phyloP scores from a whole-genome alignment of 306 rosid species.

The Pterocarpus santalinus region DNA sequence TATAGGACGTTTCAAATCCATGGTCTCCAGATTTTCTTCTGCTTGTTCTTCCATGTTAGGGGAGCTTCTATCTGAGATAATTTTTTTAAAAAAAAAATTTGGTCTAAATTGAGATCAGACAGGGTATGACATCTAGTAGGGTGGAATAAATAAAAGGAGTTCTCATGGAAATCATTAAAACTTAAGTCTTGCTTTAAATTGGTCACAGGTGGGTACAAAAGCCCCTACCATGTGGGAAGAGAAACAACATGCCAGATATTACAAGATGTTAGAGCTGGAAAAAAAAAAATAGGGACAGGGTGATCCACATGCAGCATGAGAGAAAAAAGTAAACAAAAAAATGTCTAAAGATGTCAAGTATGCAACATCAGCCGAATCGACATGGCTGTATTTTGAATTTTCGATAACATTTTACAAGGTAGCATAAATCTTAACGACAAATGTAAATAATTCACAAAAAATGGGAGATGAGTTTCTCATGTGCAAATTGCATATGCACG shows the following conservation, averaged over 20 bases:
- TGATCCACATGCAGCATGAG: too few relatives aligned
- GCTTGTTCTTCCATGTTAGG: constrained; percentile 14
- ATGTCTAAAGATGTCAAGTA: too few relatives aligned
- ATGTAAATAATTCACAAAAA: background rate
- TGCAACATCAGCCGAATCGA: too few relatives aligned
- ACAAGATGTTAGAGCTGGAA: background rate
- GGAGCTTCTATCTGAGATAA: constrained; percentile 39
- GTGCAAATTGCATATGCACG: background rate
- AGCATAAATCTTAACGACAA: too few relatives aligned
- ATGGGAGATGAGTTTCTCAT: background rate
- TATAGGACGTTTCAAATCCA: constrained; percentile 58
- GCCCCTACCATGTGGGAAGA: constrained; percentile 38
- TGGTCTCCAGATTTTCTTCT: constrained; percentile 34
- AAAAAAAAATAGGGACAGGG: too few relatives aligned
- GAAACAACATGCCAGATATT: background rate
- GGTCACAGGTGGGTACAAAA: constrained; percentile 59
- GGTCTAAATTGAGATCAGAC: constrained; percentile 34
- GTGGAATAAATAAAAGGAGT: constrained; percentile 55
- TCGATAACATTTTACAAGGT: background rate
- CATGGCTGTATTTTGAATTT: too few relatives aligned
- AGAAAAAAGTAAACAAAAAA: too few relatives aligned
- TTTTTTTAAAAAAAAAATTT: constrained; percentile 1
- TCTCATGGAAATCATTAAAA: constrained; percentile 66
- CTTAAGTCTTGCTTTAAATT: constrained; percentile 51
- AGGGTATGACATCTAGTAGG: constrained; percentile 27